Conservation (phyloP, 306 rosid genomes). For the Glycine tomentella region DNA sequence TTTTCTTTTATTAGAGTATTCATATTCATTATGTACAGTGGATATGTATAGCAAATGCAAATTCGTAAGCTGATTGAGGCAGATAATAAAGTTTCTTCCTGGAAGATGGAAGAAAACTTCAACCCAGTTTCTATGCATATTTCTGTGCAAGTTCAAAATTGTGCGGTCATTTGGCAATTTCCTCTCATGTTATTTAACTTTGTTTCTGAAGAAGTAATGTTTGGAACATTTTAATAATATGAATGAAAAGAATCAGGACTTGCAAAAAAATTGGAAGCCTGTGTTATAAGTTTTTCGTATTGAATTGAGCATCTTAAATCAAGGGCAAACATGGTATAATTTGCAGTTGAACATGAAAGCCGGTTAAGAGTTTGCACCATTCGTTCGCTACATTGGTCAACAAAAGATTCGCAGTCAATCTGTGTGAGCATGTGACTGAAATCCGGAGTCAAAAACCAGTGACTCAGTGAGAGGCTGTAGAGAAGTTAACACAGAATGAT, state of each 20-base stretch:
- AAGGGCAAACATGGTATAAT: neutral
- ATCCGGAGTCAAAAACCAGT: too few species aligned
- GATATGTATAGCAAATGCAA: slow-evolving; percentile 15
- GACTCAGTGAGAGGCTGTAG: too few species aligned
- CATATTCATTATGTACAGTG: slow-evolving; percentile 41
- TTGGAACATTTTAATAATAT: neutral
- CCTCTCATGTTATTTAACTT: neutral
- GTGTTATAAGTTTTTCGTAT: neutral
- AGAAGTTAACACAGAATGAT: neutral
- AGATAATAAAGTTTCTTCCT: slow-evolving; percentile 7
- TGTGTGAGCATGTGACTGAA: neutral
- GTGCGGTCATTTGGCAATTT: neutral
- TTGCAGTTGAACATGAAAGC: neutral
- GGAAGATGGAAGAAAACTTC: neutral
- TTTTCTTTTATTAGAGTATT: neutral
- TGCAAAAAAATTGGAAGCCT: neutral
- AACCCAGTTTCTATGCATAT: neutral
- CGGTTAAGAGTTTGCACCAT: neutral
- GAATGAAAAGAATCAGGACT: neutral
- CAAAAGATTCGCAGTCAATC: neutral
- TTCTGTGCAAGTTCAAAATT: neutral
- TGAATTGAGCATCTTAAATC: neutral
- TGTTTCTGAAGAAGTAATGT: neutral
- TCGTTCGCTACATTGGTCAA: neutral
- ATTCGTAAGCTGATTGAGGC: neutral